Conservation (phyloP, 2,329 filamentous ascomycete species). For the Chalaropsis thielavioides region DNA sequence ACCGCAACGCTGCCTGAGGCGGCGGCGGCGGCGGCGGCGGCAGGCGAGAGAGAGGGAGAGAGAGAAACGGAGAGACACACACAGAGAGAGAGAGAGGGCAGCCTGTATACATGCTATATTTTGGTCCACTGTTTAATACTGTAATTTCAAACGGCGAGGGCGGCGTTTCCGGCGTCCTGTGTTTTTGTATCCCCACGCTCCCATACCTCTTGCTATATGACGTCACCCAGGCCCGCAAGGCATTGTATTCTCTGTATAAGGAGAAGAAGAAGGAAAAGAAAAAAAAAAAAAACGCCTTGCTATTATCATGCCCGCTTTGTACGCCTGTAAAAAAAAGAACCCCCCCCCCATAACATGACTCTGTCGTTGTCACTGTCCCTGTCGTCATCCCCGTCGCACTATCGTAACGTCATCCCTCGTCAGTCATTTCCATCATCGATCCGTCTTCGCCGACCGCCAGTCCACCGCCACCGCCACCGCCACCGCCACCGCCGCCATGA, state of each 20-base stretch:
- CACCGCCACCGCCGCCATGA: constrained; percentile 22
- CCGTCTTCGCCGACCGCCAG: constrained; percentile 28
- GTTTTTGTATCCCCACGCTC: too few species aligned
- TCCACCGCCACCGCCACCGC: constrained; percentile 15
- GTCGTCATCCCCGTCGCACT: not conserved
- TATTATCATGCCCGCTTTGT: not conserved
- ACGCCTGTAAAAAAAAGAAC: not conserved
- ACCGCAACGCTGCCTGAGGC: constrained; percentile 51
- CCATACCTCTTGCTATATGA: not conserved
- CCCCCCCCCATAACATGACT: too few species aligned
- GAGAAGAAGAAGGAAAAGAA: not conserved
- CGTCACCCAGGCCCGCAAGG: too few species aligned
- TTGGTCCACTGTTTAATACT: not conserved
- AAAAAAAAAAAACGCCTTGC: constrained; percentile 2
- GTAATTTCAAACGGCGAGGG: not conserved
- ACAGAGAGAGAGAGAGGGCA: too few species aligned
- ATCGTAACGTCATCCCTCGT: constrained; percentile 31
- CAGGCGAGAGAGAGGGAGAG: not conserved
- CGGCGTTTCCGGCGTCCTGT: not conserved
- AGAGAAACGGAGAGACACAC: not conserved
- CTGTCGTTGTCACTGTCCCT: too few species aligned
- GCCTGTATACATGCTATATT: not conserved
- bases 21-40: not conserved
- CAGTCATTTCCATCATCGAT: constrained; percentile 42
- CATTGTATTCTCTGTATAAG: too few species aligned